Percentiles rank a stretch among this genome's conserved stretches.
Evolutionary conservation across 148 eudicot species (phyloP).

Genomic region (Selenicereus undatus): DNA sequence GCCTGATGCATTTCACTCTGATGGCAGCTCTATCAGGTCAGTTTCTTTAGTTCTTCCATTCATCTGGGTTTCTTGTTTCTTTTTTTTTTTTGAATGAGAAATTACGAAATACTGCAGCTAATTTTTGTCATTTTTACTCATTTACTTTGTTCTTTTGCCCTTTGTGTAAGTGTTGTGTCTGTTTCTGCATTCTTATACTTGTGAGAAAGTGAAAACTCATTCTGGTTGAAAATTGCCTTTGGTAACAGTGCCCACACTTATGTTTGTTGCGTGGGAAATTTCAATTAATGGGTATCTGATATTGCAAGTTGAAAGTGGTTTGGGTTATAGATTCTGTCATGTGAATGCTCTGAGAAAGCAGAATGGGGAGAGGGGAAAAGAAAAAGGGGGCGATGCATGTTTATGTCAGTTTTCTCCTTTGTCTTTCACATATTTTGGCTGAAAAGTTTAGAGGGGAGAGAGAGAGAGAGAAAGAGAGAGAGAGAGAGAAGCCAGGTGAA

Average conservation of each 20-base stretch:
- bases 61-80: neutral
- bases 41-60: conserved; percentile 8
- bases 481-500: conserved; percentile 14
- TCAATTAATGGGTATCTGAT: conserved; percentile 9
- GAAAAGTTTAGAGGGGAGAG: neutral
- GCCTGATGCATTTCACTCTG: conserved; percentile 73
- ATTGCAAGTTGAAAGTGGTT: neutral
- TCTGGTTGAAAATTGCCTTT: neutral
- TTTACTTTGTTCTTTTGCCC: neutral
- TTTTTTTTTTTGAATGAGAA: neutral
- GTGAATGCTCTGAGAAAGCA: conserved; percentile 13
- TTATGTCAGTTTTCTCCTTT: conserved; percentile 17
- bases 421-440: conserved; percentile 1
- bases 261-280: neutral
- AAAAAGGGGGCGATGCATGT: neutral
- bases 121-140: neutral
- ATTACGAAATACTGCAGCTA: neutral
- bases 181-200: conserved; percentile 1
- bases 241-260: neutral
- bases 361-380: neutral
- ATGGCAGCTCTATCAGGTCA: conserved; percentile 61
- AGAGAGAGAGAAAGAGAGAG: neutral
- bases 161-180: conserved; percentile 2
- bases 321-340: conserved; percentile 8
- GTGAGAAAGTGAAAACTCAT: conserved; percentile 5